Base-by-base conservation (phyloP, 2,329 filamentous ascomycete genomes). In the Chaetomium strumarium region DNA sequence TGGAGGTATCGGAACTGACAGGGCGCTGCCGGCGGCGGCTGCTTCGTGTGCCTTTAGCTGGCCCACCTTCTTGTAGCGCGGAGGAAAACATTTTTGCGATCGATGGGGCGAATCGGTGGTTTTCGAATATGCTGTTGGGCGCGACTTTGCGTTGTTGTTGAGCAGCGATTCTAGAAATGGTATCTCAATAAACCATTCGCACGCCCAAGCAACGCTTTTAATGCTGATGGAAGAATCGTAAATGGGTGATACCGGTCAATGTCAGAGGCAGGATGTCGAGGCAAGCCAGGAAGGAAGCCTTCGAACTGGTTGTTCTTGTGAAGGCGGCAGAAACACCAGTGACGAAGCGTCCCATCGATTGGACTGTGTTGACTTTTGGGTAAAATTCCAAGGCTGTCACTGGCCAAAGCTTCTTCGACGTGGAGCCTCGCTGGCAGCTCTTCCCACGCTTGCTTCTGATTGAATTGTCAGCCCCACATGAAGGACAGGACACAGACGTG, bases 1-100 rank as follows among this genome's bases (percentile, higher is more conserved):
- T 67, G 48, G 78, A 67, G 63, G 70, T 74, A 53, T 84, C 81
- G 51, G 75, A 72, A 62, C 75, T 80, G 61, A 72, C 66, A 46
- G 81, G 81, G 53, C 82, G 78, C 66, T 81, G 81, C 52, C 82
- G 77, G 55, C 82, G 77, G 54, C 82, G 79, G 49, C 57, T 64
- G 61, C 79, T 81, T 58, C 81, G 76, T 49, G 79, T 81, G 48
- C 78, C 75, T 58, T 73, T 78, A 61, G 77, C 75, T 30, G 79
- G 75, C 60, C 77, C 76, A 61, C 75, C 74, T 58, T 77, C 73
- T 59, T 72, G 72, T 56, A 70, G 65, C 43, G 77, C 71, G 43
- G 80, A 74, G 49, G 80, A 81, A 69, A 85, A 85, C 82, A 85
- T 85, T 66, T 44, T 56, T 41, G 50, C 36, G 4, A 46, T 46